Evolutionary conservation across 2,329 filamentous ascomycete genomes (phyloP), one percentile per base, ranked within the genome.

Genomic region (Apiospora sp.): DNA sequence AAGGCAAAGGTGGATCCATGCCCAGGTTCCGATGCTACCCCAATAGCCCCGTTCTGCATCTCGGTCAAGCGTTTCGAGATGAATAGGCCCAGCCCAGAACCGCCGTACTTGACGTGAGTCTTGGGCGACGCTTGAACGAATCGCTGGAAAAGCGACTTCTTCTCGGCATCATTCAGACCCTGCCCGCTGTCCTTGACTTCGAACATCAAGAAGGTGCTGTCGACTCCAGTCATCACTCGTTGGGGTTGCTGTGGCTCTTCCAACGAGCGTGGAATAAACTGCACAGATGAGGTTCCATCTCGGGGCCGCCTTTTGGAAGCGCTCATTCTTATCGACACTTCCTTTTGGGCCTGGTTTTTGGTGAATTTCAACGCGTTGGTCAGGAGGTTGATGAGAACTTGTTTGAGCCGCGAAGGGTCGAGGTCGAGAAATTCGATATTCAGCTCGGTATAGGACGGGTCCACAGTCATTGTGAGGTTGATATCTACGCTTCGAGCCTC

Each of bases 371-470:
- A 87, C 16, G 89, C 89, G 74, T 91, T 91, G 24, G 88, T 90
- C 76, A 93, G 89, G 6, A 95, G 84, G 77, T 95, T 94, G 80
- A 94, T 94, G 49, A 94, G 83, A 1, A 94, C 89, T 78, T 94
- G 93, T 67, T 91, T 86, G n/a, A 94, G 85, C 58, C 93, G 87
- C 2, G 92, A 93, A 1, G 93, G 93, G 79, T 95, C 93, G 51
- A 94, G 83, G 73, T 88, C 91, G 49, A 92, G 90, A 89, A 91
- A 94, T 72, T 92, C 89, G 37, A 94, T 85, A 4, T 85, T 85
- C 30, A 94, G 81, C 10, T 88, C 84, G 8, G 87, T 84, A 78
- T 92, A 94, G 0, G 90, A 91, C 43, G 90, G 85, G 74, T 93
- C 90, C 34, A 94, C 87, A 0, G 86, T 84, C 77, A 94, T 92